Conservation (phyloP, 345 rosid genomes). For the Citrus mangshanensis region DNA sequence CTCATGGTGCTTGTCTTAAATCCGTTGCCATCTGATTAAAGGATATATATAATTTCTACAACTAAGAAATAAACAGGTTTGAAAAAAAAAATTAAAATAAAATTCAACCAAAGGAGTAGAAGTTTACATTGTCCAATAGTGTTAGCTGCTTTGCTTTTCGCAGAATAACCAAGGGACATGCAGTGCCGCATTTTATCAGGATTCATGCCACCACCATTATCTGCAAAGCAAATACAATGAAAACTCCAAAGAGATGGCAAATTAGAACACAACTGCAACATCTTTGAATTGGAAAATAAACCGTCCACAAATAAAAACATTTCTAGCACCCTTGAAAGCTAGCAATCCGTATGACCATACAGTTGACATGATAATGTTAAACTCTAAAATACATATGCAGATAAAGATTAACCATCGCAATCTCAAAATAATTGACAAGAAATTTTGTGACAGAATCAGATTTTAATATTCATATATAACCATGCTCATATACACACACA, state of each 20-base stretch:
- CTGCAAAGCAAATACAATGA: conserved; percentile 36
- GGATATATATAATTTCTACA: background rate
- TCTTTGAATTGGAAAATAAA: background rate
- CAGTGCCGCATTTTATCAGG: conserved; percentile 82
- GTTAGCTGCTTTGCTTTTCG: conserved; percentile 75
- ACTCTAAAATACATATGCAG: background rate
- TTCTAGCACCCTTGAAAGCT: background rate
- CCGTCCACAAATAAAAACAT: background rate
- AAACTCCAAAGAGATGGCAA: background rate
- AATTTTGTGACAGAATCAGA: background rate
- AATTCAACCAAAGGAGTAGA: background rate
- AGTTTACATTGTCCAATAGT: conserved; percentile 83
- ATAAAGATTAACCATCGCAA: background rate
- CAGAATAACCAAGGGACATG: conserved; percentile 94
- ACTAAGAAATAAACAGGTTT: background rate
- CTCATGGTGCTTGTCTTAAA: conserved; percentile 99
- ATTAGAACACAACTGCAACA: conserved; percentile 2
- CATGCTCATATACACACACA: background rate
- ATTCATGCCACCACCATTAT: conserved; percentile 96
- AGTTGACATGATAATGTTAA: background rate
- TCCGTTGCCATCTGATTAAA: conserved; percentile 81
- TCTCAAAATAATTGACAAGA: background rate
- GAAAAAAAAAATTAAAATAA: background rate
- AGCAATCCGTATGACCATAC: background rate
- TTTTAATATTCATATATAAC: background rate